Evolutionary conservation across 2,329 filamentous ascomycete genomes (phyloP).

Genomic region (Alternaria burnsii): DNA sequence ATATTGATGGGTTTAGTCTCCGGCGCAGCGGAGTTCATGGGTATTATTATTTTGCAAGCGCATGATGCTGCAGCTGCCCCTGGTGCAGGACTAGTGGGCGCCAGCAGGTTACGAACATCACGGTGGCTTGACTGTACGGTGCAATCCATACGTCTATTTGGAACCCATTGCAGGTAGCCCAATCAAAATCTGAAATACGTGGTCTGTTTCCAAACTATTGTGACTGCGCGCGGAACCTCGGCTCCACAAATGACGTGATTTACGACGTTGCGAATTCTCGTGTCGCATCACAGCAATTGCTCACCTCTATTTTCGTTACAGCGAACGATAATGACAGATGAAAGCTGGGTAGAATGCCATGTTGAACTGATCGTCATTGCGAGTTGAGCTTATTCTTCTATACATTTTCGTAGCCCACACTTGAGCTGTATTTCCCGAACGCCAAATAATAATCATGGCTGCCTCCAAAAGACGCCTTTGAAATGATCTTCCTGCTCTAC

Average conservation of each 20-base stretch:
- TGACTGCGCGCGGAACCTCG: slow-evolving; percentile 6
- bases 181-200: slow-evolving; percentile 12
- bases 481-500: slow-evolving; percentile 56
- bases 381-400: slow-evolving; percentile 5
- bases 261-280: not conserved
- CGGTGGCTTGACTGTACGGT: slow-evolving; percentile 3
- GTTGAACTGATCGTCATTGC: slow-evolving; percentile 1
- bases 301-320: not conserved
- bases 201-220: not conserved
- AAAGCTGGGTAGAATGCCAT: slow-evolving; percentile 2
- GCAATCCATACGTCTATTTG: slow-evolving; percentile 12
- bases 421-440: not conserved
- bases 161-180: slow-evolving; percentile 5
- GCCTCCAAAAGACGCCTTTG: not conserved
- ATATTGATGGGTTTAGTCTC: slow-evolving; percentile 11
- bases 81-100: slow-evolving; percentile 1
- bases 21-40: slow-evolving; percentile 23
- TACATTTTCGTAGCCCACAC: slow-evolving; percentile 4
- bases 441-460: not conserved
- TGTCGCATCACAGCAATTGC: not conserved
- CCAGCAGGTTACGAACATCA: slow-evolving; percentile 10
- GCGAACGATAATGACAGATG: not conserved
- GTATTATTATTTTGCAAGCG: slow-evolving; percentile 11
- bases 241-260: slow-evolving; percentile 13
- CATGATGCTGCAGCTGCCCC: slow-evolving; percentile 9